Evolutionary conservation across 139 green algal genomes (phyloP).

Genomic region (Auxenochlorella pyrenoidosa): DNA sequence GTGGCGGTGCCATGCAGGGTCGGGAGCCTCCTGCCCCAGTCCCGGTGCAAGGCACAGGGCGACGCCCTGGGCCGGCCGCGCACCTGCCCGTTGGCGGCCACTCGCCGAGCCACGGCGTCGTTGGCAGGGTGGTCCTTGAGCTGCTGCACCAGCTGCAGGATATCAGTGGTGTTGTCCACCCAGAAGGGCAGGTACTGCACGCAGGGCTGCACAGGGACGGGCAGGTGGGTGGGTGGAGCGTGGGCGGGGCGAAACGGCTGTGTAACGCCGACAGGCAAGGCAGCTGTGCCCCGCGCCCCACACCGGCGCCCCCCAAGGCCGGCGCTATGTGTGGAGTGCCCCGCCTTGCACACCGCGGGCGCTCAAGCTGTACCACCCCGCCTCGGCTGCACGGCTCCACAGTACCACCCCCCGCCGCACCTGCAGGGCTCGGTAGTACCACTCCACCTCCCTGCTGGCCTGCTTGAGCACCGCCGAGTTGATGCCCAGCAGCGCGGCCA

Average conservation of each 20-base stretch:
- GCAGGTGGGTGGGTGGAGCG: background rate
- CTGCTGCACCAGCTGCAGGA: background rate
- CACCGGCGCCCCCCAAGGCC: no score
- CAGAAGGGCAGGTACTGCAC: conserved; percentile 16
- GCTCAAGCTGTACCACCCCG: no score
- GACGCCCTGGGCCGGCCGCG: background rate
- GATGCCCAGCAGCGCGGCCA: background rate
- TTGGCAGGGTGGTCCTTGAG: background rate
- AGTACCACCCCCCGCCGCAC: background rate
- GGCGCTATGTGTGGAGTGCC: no score
- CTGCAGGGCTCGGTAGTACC: background rate
- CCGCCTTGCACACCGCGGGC: no score
- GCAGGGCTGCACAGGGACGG: background rate
- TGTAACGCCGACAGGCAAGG: no score
- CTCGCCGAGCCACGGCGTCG: background rate
- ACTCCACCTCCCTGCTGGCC: background rate
- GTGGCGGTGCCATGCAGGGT: background rate
- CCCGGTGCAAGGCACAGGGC: background rate
- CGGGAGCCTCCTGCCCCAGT: no score
- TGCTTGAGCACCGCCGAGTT: conserved; percentile 1
- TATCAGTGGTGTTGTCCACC: background rate
- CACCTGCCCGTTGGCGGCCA: background rate
- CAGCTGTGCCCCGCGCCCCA: no score
- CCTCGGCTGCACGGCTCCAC: background rate
- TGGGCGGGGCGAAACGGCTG: no score